phyloP scores from a whole-genome alignment of 768 basidiomycete genomes.

The Xerocomus spinulosus region DNA sequence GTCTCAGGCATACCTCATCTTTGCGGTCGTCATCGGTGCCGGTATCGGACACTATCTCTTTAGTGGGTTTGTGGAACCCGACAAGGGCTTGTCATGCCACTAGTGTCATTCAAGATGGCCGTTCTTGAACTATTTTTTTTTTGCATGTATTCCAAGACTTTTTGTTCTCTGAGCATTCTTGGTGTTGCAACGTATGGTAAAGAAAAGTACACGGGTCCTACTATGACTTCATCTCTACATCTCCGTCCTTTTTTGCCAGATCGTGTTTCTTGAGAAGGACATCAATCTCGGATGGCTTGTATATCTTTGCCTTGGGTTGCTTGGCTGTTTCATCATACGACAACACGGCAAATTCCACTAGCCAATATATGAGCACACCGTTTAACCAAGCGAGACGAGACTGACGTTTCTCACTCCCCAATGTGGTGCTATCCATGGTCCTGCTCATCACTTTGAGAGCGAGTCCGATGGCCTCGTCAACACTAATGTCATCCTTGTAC shows the following conservation, averaged over 20 bases:
- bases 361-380: too few species aligned
- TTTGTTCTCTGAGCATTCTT: background rate
- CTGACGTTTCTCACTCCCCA: constrained; percentile 95
- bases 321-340: constrained; percentile 76
- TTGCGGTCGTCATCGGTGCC: constrained; percentile 79
- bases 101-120: constrained; percentile 29
- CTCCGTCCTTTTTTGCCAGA: constrained; percentile 83
- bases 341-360: constrained; percentile 97
- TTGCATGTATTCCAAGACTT: background rate
- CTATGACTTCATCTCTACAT: constrained; percentile 67
- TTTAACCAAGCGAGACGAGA: constrained; percentile 23
- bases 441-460: constrained; percentile 96
- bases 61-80: constrained; percentile 57
- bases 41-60: constrained; percentile 79
- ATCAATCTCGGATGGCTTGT: constrained; percentile 84
- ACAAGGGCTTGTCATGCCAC: constrained; percentile 81
- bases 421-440: constrained; percentile 98
- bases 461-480: constrained; percentile 90
- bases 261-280: constrained; percentile 73
- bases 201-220: constrained; percentile 10
- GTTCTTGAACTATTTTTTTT: too few species aligned
- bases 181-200: background rate
- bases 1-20: constrained; percentile 76
- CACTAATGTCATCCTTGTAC: constrained; percentile 90
- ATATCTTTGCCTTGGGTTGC: constrained; percentile 87